Evolutionary conservation across 768 basidiomycete species (phyloP).

Genomic region (Chiua virens): DNA sequence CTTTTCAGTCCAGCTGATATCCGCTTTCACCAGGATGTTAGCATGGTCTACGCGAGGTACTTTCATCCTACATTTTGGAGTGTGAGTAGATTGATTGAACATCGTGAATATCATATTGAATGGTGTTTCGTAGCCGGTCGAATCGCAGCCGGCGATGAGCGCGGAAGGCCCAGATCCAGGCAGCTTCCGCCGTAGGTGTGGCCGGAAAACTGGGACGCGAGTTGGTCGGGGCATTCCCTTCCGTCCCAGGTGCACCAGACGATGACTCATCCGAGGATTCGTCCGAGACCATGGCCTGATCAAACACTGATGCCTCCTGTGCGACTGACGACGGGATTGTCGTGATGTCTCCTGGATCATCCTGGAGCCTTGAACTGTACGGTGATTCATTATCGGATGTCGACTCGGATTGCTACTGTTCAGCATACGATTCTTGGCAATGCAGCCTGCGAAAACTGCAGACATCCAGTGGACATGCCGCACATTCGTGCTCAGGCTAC

Average conservation of each 20-base stretch:
- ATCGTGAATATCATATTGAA: not conserved
- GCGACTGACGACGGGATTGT: not conserved
- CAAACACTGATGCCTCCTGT: not conserved
- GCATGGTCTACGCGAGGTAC: conserved; percentile 20
- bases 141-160: conserved; percentile 14
- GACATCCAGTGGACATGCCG: too few relatives aligned
- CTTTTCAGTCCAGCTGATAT: not conserved
- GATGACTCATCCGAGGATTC: not conserved
- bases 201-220: conserved; percentile 13
- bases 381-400: not conserved
- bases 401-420: not conserved
- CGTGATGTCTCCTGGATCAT: too few relatives aligned
- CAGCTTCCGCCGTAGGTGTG: conserved; percentile 17
- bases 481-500: too few relatives aligned
- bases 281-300: not conserved
- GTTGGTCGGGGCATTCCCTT: conserved; percentile 14
- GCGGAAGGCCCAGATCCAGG: not conserved
- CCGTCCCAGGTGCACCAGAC: conserved; percentile 1
- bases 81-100: not conserved
- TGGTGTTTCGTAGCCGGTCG: conserved; percentile 3
- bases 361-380: too few relatives aligned
- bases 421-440: not conserved
- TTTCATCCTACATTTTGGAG: conserved; percentile 24
- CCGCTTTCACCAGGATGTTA: conserved; percentile 8
- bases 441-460: too few relatives aligned